phyloP scores from a whole-genome alignment of 2,329 filamentous ascomycete species.

The Ophiostoma populinum region DNA sequence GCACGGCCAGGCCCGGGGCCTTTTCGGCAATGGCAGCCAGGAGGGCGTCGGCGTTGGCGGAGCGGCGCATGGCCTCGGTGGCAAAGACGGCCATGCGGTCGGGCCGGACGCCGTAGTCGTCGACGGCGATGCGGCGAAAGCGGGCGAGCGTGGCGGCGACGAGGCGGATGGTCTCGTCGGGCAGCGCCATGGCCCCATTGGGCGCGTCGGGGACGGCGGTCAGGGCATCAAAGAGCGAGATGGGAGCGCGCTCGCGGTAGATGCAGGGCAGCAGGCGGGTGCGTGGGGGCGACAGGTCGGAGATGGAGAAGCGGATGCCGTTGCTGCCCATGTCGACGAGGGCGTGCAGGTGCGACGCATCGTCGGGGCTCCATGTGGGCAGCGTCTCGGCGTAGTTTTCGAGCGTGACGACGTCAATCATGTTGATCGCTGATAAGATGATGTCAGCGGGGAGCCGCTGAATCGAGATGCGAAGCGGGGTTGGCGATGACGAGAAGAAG shows the following conservation, averaged over 20 bases:
- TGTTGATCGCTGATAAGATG: conserved; percentile 6
- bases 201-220: conserved; percentile 19
- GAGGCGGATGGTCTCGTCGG: conserved; percentile 38
- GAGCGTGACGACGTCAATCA: conserved; percentile 30
- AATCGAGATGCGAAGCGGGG: too few relatives aligned
- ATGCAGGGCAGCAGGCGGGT: conserved; percentile 60
- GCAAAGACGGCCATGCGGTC: conserved; percentile 59
- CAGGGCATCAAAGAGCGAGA: conserved; percentile 75
- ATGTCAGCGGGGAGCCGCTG: too few relatives aligned
- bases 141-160: conserved; percentile 50
- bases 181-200: conserved; percentile 23
- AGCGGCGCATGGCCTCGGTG: conserved; percentile 75
- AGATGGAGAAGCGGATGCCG: conserved; percentile 84
- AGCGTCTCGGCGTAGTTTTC: conserved; percentile 32
- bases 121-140: conserved; percentile 53
- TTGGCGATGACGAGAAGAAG: not conserved
- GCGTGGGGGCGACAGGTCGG: conserved; percentile 53
- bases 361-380: conserved; percentile 28
- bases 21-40: conserved; percentile 42
- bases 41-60: conserved; percentile 55
- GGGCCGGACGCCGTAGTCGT: conserved; percentile 47
- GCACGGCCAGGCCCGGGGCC: conserved; percentile 49
- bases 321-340: conserved; percentile 57
- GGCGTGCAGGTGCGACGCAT: conserved; percentile 33
- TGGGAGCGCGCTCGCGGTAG: conserved; percentile 60